Evolutionary conservation across 352 stramenopile species (phyloP).

Genomic region (Poterioochromonas sp.): DNA sequence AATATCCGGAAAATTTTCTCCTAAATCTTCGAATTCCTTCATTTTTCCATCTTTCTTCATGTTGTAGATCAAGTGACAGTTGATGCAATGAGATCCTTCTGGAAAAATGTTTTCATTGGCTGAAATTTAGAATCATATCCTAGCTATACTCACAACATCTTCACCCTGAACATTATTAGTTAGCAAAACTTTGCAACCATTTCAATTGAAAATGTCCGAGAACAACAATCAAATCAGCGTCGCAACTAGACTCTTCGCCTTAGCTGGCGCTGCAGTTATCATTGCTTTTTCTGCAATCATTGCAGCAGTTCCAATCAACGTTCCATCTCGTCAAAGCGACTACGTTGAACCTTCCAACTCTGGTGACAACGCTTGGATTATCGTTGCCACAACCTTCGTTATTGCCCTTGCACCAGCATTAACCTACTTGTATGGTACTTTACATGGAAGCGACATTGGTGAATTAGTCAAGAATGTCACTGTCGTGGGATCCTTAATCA

Average conservation of each 20-base stretch:
- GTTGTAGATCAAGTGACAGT: no score
- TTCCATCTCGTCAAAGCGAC: neutral
- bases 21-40: no score
- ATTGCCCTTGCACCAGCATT: neutral
- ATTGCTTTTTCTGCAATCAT: neutral
- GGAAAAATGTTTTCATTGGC: no score
- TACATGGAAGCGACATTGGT: neutral
- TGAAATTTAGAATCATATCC: no score
- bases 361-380: constrained; percentile 24
- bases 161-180: neutral
- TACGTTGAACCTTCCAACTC: neutral
- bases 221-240: no score
- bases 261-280: neutral
- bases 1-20: no score
- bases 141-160: neutral
- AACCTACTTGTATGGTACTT: neutral
- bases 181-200: no score
- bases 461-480: neutral
- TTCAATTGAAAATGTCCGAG: no score
- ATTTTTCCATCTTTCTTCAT: no score
- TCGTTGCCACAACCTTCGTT: neutral
- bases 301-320: neutral
- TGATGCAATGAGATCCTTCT: no score
- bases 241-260: no score
- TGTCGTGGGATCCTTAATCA: neutral